phyloP scores from a whole-genome alignment of 305 asterid species.

The Fraxinus velutina region DNA sequence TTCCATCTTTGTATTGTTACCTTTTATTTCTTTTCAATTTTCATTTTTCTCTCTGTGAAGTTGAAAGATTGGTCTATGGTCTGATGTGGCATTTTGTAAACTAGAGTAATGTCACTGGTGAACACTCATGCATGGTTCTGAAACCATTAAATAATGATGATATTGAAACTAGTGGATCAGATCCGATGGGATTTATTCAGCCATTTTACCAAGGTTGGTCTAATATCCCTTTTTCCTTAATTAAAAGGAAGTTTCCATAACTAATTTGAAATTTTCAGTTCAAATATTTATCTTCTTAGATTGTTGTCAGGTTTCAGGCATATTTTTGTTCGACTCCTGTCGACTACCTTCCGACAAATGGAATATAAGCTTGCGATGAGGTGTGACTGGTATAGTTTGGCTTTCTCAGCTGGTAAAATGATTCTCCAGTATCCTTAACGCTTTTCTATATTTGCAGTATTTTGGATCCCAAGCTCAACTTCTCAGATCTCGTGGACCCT shows the following conservation, averaged over 20 bases:
- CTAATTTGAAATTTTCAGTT: background rate
- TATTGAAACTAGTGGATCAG: slow-evolving; percentile 53
- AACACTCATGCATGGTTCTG: slow-evolving; percentile 83
- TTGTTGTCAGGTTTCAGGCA: slow-evolving; percentile 54
- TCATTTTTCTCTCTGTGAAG: background rate
- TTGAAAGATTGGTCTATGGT: slow-evolving; percentile 17
- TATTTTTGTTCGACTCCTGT: slow-evolving; percentile 48
- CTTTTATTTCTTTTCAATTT: background rate
- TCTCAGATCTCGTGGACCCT: slow-evolving; percentile 39
- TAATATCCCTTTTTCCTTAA: background rate
- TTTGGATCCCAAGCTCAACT: slow-evolving; percentile 77
- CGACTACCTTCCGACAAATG: slow-evolving; percentile 56
- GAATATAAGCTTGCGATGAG: slow-evolving; percentile 94
- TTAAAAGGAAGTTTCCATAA: background rate
- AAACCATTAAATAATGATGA: slow-evolving; percentile 72
- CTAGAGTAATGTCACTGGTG: slow-evolving; percentile 79
- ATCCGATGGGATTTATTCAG: slow-evolving; percentile 63
- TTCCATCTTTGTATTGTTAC: slow-evolving; percentile 2
- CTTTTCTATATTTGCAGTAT: slow-evolving; percentile 53
- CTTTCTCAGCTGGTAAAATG: slow-evolving; percentile 19
- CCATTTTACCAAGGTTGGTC: slow-evolving; percentile 61
- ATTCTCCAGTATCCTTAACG: slow-evolving; percentile 25
- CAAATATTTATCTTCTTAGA: slow-evolving; percentile 13
- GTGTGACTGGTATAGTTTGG: slow-evolving; percentile 36
- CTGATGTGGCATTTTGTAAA: slow-evolving; percentile 24